Base-by-base conservation (phyloP, 2,329 filamentous ascomycete species). In the Teratosphaeria pseudoeucalypti region DNA sequence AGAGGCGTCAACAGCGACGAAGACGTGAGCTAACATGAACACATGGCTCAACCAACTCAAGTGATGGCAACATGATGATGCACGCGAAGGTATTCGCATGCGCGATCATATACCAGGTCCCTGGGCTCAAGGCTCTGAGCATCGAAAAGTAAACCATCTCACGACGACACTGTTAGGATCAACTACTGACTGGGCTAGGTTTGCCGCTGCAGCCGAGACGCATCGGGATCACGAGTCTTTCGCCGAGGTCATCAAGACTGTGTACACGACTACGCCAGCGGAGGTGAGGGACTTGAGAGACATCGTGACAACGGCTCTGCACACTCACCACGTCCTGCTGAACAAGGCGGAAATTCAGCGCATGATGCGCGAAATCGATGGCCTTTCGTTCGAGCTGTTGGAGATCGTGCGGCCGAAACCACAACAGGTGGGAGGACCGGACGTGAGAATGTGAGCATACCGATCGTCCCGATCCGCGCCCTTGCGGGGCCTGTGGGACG, bases 261-360 rank as follows among this genome's bases (percentile, higher is more conserved):
- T 71, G 2, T 77, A 75, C 66, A 73, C 73, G 54, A 70, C 69
- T 29, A 76, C 75, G 32, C 70, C 75, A 57, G 74, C 77, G 58
- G 70, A 68, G n/a, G 73, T 76, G 60, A 72, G 72, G 23, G 73
- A 73, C 12, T 69, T 77, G 23, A 69, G 75, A 6, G 52, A 58
- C 27, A 26, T 58, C 16, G 67, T 73, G 27, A 19, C n/a, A 6
- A 19, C 9, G 4, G 29, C 23, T 19, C 19, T 54, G 52, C 23
- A 29, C 29, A 12, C 9, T 9, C n/a, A 54, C 9, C 9, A 26
- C 2, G n/a, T 10, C n/a, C 12, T 54, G 2, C 52, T 54, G n/a
- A 12, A 54, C 2, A 54, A 9, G 19, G 19, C 23, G 11, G 52
- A 54, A 1, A 54, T 54, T 10, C 9, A 54, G 52, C 10, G 6